phyloP scores from a whole-genome alignment of 2,329 filamentous ascomycete genomes.

The Cercospora zeae-maydis region DNA sequence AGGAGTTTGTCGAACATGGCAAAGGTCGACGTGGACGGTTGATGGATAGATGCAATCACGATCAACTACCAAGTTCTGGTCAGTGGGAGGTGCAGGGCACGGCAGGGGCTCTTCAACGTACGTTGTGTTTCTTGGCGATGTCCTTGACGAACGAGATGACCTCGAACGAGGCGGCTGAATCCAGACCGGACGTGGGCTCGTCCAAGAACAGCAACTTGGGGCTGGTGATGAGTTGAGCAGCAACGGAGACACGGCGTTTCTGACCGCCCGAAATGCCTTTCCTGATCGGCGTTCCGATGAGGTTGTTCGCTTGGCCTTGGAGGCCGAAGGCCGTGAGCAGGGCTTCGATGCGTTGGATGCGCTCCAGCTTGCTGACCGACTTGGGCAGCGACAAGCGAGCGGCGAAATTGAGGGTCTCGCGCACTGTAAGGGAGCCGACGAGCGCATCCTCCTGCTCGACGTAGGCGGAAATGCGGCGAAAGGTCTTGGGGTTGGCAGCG shows the following conservation, averaged over 20 bases:
- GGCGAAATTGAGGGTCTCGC: conserved; percentile 75
- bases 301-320: conserved; percentile 61
- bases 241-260: conserved; percentile 75
- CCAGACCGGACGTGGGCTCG: conserved; percentile 78
- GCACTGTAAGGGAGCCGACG: conserved; percentile 74
- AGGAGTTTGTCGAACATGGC: conserved; percentile 76
- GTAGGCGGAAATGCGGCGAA: conserved; percentile 67
- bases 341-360: conserved; percentile 59
- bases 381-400: conserved; percentile 61
- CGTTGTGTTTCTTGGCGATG: conserved; percentile 64
- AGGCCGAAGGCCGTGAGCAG: conserved; percentile 73
- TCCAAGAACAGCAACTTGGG: conserved; percentile 80
- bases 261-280: conserved; percentile 84
- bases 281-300: conserved; percentile 77
- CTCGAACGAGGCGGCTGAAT: conserved; percentile 72
- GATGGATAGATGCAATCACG: conserved; percentile 79
- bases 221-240: conserved; percentile 74
- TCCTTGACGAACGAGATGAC: conserved; percentile 69
- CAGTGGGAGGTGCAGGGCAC: neutral
- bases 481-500: conserved; percentile 50
- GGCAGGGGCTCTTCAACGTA: conserved; percentile 35
- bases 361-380: conserved; percentile 54
- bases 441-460: conserved; percentile 87
- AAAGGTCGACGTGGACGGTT: conserved; percentile 76
- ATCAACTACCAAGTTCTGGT: conserved; percentile 53